Evolutionary conservation across 495 filamentous ascomycete species (phyloP), one percentile per base, ranked within the genome.

Genomic region (Bathelium albidoporum): DNA sequence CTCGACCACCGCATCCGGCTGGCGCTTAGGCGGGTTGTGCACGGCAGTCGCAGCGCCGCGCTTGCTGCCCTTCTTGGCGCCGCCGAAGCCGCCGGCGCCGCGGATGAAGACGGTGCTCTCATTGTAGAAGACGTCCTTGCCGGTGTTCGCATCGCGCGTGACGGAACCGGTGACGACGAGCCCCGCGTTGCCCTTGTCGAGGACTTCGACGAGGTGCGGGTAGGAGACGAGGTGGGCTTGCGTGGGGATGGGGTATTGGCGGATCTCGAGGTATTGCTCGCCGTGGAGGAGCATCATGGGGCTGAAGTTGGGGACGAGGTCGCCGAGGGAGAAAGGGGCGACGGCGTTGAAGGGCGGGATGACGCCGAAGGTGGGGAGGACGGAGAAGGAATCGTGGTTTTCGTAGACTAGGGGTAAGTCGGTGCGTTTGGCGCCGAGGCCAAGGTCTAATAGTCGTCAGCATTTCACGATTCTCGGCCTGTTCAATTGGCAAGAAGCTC

Each of bases 281-380:
- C 94, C 94, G 81, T 98, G 94, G 22, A 98, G 87, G 59, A 98
- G 85, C 92, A 97, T 96, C 95, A 97, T 98, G 66, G 92, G 93
- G 4, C 83, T 89, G 83, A 95, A 98, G 78, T 97, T 90, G 71
- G 91, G 90, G 45, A 97, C 86, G 65, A 98, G 78, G 28, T 95
- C 89, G 65, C 86, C 82, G 67, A 93, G 79, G 78, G 78, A 83
- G 81, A 87, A 98, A 60, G 95, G 90, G 59, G 83, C 79, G 65
- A 85, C 80, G 68, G 91, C 86, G 79, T 88, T 87, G 79, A 98
- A 97, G 73, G 85, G 87, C 20, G 94, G 95, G 72, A 98, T 83
- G 60, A 97, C 95, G 75, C 91, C 94, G 75, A 89, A 98, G 32
- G 92, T 96, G 44, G 94, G 94, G 44, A 98, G 82, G 59, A 87